phyloP scores from a whole-genome alignment of 768 basidiomycete species.

The Lactifluus pinguis region DNA sequence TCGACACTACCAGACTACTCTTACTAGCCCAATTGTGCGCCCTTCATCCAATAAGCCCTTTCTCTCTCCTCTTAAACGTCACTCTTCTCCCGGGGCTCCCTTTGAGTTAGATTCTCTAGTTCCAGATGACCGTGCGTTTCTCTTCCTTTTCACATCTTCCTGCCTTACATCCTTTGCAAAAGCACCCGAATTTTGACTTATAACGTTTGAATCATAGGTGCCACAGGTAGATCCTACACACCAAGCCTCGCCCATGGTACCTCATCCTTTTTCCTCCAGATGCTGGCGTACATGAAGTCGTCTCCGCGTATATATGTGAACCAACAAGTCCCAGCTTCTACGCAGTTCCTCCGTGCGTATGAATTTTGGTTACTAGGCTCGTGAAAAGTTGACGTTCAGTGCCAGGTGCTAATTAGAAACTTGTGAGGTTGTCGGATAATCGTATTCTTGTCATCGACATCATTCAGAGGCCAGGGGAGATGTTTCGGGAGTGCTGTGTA shows the following conservation, averaged over 20 bases:
- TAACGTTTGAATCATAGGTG: conserved; percentile 4
- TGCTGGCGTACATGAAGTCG: background rate
- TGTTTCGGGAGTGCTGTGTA: conserved; percentile 14
- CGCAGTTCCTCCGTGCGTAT: conserved; percentile 4
- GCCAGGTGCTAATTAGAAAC: conserved; percentile 9
- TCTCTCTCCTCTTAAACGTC: too few relatives aligned
- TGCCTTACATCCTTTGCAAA: background rate
- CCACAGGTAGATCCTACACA: background rate
- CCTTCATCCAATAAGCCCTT: background rate
- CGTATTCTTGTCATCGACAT: conserved; percentile 6
- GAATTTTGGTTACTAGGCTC: too few relatives aligned
- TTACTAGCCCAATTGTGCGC: background rate
- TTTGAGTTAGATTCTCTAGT: background rate
- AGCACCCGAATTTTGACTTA: background rate
- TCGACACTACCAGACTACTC: too few relatives aligned
- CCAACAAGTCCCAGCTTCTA: background rate
- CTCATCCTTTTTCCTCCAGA: background rate
- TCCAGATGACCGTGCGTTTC: conserved; percentile 5
- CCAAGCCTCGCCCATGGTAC: background rate
- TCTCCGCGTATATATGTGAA: conserved; percentile 4
- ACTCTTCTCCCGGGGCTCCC: too few relatives aligned
- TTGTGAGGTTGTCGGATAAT: background rate
- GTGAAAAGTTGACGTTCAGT: background rate
- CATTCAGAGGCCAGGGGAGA: conserved; percentile 3
- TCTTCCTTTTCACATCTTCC: background rate